Conservation (phyloP, 2,329 filamentous ascomycete genomes). For the Penicillium concentricum region DNA sequence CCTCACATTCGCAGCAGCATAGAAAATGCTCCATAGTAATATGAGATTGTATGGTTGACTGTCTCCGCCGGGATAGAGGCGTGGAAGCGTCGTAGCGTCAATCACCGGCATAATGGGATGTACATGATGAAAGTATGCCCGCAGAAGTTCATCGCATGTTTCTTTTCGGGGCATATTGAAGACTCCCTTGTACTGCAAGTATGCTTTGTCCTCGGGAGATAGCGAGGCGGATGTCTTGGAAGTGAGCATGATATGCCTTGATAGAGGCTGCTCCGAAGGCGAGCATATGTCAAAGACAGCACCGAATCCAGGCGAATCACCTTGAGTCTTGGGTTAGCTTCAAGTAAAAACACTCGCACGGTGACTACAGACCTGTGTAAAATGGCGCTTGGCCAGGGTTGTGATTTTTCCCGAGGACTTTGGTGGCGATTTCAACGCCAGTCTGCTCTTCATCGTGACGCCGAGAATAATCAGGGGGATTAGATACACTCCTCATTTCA, state of each 20-base stretch:
- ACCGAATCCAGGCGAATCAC: conserved; percentile 23
- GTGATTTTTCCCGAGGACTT: conserved; percentile 20
- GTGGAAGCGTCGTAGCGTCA: conserved; percentile 31
- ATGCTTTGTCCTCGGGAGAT: conserved; percentile 20
- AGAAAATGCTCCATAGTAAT: conserved; percentile 43
- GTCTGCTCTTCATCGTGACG: conserved; percentile 23
- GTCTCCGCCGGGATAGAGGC: conserved; percentile 27
- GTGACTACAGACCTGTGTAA: conserved; percentile 20
- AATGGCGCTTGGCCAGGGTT: conserved; percentile 23
- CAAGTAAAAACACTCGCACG: neutral
- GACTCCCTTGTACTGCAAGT: conserved; percentile 35
- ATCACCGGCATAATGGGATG: conserved; percentile 41
- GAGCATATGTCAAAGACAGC: conserved; percentile 22
- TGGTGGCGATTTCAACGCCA: conserved; percentile 26
- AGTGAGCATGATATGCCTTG: conserved; percentile 24
- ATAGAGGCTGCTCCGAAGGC: conserved; percentile 15
- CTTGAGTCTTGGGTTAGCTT: conserved; percentile 6
- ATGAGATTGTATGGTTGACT: conserved; percentile 35
- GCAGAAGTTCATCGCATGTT: conserved; percentile 33
- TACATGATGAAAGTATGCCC: conserved; percentile 39
- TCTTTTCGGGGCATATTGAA: conserved; percentile 32
- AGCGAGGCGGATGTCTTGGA: conserved; percentile 10
- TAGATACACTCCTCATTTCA: neutral
- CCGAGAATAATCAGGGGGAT: conserved; percentile 1
- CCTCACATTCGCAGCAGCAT: conserved; percentile 35